Base-by-base conservation (phyloP, 2,329 filamentous ascomycete species). In the Juglanconis oblonga region DNA sequence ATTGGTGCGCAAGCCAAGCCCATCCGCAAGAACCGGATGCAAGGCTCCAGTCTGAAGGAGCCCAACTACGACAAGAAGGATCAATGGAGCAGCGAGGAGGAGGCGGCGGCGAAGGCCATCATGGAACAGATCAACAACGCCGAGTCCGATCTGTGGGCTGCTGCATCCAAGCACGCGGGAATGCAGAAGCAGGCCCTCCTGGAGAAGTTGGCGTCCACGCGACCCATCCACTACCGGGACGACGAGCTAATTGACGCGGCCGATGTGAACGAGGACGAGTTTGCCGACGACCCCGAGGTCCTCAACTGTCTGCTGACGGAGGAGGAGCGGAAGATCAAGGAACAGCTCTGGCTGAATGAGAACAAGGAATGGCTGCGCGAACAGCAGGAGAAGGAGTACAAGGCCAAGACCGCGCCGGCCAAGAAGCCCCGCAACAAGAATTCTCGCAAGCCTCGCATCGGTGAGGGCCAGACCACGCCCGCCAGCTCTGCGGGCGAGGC, bases 281-380 rank as follows among this genome's bases (percentile, higher is more conserved):
- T 98, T 69, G 90, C 88, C 42, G 87, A 96, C 67, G 95, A 99
- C 64, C 89, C 87, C 0, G 95, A 99, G 73, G 92, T 99, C 5
- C 78, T 83, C 61, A 90, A 90, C 67, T 97, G 93, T 69, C 75
- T 92, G 40, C 81, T 98, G 5, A 84, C 82, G 0, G 83, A 87
- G 1, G 84, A 86, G 3, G 93, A 98, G 75, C 85, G 88, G 2
- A 84, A 84, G 38, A 85, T 92, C 70, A 98, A 97, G 73, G 93
- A 97, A 73, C 86, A 87, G 62, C 90, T 98, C 55, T 99, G 95
- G 95, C 87, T 96, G 48, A 93, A 94, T 62, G 88, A 93, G 71
- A 98, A 99, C 74, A 92, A 95, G 71, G 92, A 96, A 66, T 99
- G 93, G 84, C 81, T 99, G 44, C 90, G 94, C 8, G 84, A 87